Evolutionary conservation across 2,329 filamentous ascomycete genomes (phyloP), one percentile per base, ranked within the genome.

Genomic region (Xenoacremonium recifei): DNA sequence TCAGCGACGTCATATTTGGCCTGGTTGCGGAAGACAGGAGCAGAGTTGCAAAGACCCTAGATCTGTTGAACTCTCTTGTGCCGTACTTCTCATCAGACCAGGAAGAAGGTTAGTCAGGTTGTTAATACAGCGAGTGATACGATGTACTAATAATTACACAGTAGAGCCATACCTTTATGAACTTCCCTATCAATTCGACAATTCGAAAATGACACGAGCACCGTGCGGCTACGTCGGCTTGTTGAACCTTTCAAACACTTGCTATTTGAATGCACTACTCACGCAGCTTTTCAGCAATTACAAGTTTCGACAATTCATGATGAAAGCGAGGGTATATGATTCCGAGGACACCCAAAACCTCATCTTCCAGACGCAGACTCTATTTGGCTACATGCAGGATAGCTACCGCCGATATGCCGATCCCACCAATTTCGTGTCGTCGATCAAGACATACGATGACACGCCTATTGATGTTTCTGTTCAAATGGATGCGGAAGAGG

Each of bases 401-500:
- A 89, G 85, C 37, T 84, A 84, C 52, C 77, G 78, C 25, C 86
- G 85, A 51, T 85, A 73, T 44, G 77, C 91, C 16, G 87, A 93
- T 48, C 87, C 93, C 0, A 73, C 76, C 37, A 73, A 73, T 2
- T 83, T 95, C 48, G 86, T 93, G 12, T 74, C 75, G 23, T 84
- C 82, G 30, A 89, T 97, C 57, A 85, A 82, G 54, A 92, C 86
- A 0, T 92, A 91, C 44, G 89, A 95, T 25, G 87, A 90, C 44
- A 77, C 82, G 3, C 75, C 80, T 13, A 95, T 99, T 49, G 90
- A 97, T 63, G 84, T 95, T 19, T 82, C 84, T 42, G 82, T 87
- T 45, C 93, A 99, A 64, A 97, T 99, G 89, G 93, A 99, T 61
- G 93, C 96, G 5, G 93, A 97, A 54, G 91, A 96, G 62, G 99